Base-by-base conservation (phyloP, 2,329 filamentous ascomycete species). In the Chrysoporthe austroafricana region DNA sequence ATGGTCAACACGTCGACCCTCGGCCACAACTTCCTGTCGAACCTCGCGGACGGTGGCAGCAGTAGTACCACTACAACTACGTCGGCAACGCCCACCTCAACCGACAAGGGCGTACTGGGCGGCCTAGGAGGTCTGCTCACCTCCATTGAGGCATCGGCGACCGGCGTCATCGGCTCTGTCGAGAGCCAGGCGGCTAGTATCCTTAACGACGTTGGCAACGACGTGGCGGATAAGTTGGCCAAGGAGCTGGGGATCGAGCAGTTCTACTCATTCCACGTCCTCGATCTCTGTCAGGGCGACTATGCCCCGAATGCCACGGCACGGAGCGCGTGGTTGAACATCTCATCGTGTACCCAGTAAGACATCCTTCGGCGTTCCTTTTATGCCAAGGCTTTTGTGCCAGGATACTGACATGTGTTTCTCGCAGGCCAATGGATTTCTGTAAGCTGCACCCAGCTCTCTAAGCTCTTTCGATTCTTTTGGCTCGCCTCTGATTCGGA, bases 1-100 rank as follows among this genome's bases (percentile, higher is more conserved):
- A 74, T 77, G 78, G 75, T 82, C 70, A 81, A 83, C 73, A 79
- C 79, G 61, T 80, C 80, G 26, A 72, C 73, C 14, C 78, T 83
- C 50, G 80, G 79, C 32, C 76, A 79, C 46, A 76, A 80, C 61
- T 76, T 80, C 50, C 70, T 82, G 46, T 72, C 74, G 8, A 72
- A 50, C 61, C 44, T 60, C 50, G 54, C 62, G 43, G 44, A 32
- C 26, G 54, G 44, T 18, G 58, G 67, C 18, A 52, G 61, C 26
- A 46, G 65, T 69, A 75, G 58, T 71, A 72, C 36, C 72, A 69
- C 52, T 69, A 75, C 66, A 69, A 75, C 66, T 66, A 72, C 48
- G 69, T 74, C 44, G 52, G 71, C 56, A 71, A 73, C 42, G 67
- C 46, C 69, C 56, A 70, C 66, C 14, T 52, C 66, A 6, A 63